Percentiles rank a stretch among this genome's conserved stretches.
Conservation (phyloP, 805 yeast species). For the Lipomyces spencermartinsiae region DNA sequence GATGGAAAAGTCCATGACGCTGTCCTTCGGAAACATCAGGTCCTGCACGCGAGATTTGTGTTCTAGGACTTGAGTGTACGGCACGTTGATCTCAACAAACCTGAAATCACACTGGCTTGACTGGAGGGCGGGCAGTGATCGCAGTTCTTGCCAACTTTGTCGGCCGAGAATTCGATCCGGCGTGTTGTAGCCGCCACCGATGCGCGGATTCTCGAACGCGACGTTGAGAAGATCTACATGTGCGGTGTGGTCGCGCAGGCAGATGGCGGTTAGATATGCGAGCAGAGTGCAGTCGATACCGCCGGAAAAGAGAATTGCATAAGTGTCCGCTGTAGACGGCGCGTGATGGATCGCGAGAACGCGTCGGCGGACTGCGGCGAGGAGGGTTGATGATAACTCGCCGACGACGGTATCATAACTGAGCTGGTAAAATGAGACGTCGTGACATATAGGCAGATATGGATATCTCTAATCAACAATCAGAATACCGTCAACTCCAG, state of each 20-base stretch:
- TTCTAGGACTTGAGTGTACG: conserved; percentile 66
- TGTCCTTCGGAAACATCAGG: conserved; percentile 80
- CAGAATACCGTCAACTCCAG: not conserved
- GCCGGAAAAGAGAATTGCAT: conserved; percentile 85
- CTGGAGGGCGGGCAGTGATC: not conserved
- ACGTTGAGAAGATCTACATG: conserved; percentile 83
- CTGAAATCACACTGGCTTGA: conserved; percentile 19
- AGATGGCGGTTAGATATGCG: conserved; percentile 53
- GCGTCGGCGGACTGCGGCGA: conserved; percentile 23
- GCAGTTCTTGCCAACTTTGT: conserved; percentile 62
- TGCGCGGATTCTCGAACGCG: conserved; percentile 89
- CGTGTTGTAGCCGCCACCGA: conserved; percentile 57
- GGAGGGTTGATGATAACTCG: conserved; percentile 29
- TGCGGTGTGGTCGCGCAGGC: conserved; percentile 35
- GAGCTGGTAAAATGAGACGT: not conserved
- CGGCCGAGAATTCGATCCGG: conserved; percentile 85
- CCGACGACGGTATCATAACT: conserved; percentile 27
- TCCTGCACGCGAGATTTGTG: conserved; percentile 60
- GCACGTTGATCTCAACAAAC: conserved; percentile 66
- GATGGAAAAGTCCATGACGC: conserved; percentile 95
- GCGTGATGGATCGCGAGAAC: conserved; percentile 20
- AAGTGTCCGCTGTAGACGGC: conserved; percentile 39
- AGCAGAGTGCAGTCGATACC: conserved; percentile 92
- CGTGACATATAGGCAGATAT: conserved; percentile 9
- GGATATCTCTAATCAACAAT: conserved; percentile 13